Evolutionary conservation across 1,139 yeast species (phyloP), one percentile per base, ranked within the genome.

Genomic region (Suhomyces bribrorum): DNA sequence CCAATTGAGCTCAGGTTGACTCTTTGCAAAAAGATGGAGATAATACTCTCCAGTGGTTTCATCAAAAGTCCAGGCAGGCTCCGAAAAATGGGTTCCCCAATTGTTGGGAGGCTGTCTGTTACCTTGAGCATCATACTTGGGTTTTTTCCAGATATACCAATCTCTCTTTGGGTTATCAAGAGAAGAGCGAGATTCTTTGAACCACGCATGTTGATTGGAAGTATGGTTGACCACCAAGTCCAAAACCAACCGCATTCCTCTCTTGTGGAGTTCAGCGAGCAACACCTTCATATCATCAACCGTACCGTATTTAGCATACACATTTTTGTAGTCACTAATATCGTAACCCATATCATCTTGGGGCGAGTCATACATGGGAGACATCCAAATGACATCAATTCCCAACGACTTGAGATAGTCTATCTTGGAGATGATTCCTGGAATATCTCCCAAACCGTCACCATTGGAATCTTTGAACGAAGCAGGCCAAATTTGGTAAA

Each of bases 281-380:
- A 79, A 62, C 13, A 54, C 46, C 47, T 75, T 75, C 72, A 74
- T 69, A 48, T 75, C 81, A 36, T 70, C 69, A 57, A 77, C 54
- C 8, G 79, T 68, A 32, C 84, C 84, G 52, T 76, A 79, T 45
- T 62, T 63, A 5, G 77, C 73, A 53, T 77, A 70, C 26, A 79
- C 67, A 12, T 59, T 66, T 50, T 74, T 67, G 54, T 79, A 79
- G 56, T 79, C 73, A 26, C 75, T 61, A 47, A 79, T 75, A 51
- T 79, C 84, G 54, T 79, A 79, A 2, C 84, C 84, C 83, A 79
- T 78, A 50, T 79, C 84, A 31, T 73, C 75, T 50, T 75, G 79
- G 4, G 84, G 84, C 2, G 81, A 74, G 45, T 75, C 79, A 57
- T 68, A 77, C 65, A 75, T 73, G 26, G 84, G 84, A 20, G 76